phyloP scores from a whole-genome alignment of 108 stramenopile species.

The Cafeteria roenbergensis region DNA sequence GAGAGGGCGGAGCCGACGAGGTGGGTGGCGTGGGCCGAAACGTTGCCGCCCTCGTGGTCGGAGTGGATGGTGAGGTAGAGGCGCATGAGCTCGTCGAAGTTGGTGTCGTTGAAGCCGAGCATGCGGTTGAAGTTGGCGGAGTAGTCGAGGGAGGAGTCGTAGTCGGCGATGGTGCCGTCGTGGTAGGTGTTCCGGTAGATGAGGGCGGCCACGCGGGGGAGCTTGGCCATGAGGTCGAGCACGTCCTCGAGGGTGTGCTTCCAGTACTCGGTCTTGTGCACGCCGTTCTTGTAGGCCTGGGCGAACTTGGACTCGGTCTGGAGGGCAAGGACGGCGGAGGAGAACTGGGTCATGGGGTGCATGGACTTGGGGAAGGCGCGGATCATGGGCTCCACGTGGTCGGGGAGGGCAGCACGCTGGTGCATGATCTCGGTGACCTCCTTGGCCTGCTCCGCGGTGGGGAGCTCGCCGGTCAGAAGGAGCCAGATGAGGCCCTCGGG shows the following conservation, averaged over 20 bases:
- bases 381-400: slow-evolving; percentile 75
- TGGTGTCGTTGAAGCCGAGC: slow-evolving; percentile 79
- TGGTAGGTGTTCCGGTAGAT: slow-evolving; percentile 91
- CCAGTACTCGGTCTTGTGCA: slow-evolving; percentile 81
- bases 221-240: slow-evolving; percentile 74
- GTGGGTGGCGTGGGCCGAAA: slow-evolving; percentile 94
- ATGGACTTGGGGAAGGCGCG: slow-evolving; percentile 81
- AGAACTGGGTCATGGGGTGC: slow-evolving; percentile 99
- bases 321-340: slow-evolving; percentile 62
- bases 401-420: slow-evolving; percentile 64
- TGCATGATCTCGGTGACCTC: slow-evolving; percentile 82
- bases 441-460: slow-evolving; percentile 88
- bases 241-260: slow-evolving; percentile 81
- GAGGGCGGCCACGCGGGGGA: slow-evolving; percentile 90
- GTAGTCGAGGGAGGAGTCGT: slow-evolving; percentile 84
- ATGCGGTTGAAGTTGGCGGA: slow-evolving; percentile 94
- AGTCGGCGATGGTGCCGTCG: slow-evolving; percentile 69
- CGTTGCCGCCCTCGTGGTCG: slow-evolving; percentile 99
- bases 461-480: slow-evolving; percentile 84
- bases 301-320: slow-evolving; percentile 86
- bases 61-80: slow-evolving; percentile 97
- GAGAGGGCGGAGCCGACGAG: slow-evolving; percentile 84
- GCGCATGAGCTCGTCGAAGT: slow-evolving; percentile 96
- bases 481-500: slow-evolving; percentile 90
- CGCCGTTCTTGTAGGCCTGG: slow-evolving; percentile 76